Evolutionary conservation across 1,139 yeast species (phyloP).

Genomic region (Diutina scorzettiae): DNA sequence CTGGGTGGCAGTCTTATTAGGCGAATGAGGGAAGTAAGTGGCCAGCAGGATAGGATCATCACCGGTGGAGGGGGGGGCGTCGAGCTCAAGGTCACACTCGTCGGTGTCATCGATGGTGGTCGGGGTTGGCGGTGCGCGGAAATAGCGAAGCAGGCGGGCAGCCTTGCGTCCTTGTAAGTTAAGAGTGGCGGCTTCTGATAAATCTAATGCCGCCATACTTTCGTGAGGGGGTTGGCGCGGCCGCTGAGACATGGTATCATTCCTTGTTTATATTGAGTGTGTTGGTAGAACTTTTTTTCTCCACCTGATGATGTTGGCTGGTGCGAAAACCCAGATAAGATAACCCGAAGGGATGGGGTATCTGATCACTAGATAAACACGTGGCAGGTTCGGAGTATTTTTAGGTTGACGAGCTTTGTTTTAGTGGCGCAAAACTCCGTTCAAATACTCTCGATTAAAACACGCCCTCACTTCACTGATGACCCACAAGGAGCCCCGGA

Average conservation of each 20-base stretch:
- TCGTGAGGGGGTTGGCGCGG: conserved; percentile 4
- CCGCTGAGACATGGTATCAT: conserved; percentile 2
- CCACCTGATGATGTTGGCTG: not conserved
- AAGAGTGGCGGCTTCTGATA: not conserved
- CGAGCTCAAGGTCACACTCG: conserved; percentile 7
- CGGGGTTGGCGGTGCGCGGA: conserved; percentile 15
- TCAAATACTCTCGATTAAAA: no score
- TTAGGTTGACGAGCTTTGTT: no score
- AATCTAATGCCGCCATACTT: conserved; percentile 2
- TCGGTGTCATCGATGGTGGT: conserved; percentile 6
- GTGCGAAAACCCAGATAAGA: not conserved
- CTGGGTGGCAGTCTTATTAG: conserved; percentile 19
- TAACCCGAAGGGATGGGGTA: no score
- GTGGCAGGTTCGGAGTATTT: no score
- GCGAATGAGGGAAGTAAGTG: conserved; percentile 54
- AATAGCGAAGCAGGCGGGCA: conserved; percentile 36
- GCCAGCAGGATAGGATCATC: conserved; percentile 51
- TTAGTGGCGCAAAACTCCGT: no score
- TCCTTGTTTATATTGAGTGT: not conserved
- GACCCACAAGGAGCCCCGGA: no score
- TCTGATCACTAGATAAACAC: no score
- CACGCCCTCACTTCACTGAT: no score
- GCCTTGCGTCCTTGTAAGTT: conserved; percentile 31
- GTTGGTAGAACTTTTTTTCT: conserved; percentile 3
- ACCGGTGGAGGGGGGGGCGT: conserved; percentile 10